Evolutionary conservation across 2,329 filamentous ascomycete species (phyloP), one percentile per base, ranked within the genome.

Genomic region (Plectosphaerella sp.): DNA sequence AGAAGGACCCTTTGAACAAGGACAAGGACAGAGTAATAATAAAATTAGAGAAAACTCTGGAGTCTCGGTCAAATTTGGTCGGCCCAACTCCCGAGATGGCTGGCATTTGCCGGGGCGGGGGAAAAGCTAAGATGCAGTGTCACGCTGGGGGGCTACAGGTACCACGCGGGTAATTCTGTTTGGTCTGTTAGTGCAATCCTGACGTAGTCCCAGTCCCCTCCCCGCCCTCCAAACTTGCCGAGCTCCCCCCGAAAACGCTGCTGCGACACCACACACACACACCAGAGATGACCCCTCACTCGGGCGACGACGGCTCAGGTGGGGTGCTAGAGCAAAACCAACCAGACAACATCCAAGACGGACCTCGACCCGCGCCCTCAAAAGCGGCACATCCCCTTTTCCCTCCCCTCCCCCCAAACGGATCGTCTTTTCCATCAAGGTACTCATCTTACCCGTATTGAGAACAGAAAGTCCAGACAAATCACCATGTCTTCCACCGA

Each of bases 401-500:
- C 5, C 37, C 37, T 8, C 5, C 10, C 37, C 15, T 5, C 37
- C 37, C 18, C n/a, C 15, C 9, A 20, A 9, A 41, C 37, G 14
- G 18, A 48, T 18, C 36, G 46, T 54, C 28, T 33, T 33, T 33
- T 12, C 54, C 55, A 57, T 57, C 55, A 56, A 52, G 55, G 54
- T 57, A 54, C 55, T 57, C 55, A 54, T 37, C 49, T 6, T 37
- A 24, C 35, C 10, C 20, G 24, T 20, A 35, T 28, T 22, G 5
- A 11, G 37, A 45, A 39, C 43, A 50, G 50, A 25, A 47, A 48
- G 48, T 36, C 37, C 47, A 50, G 16, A 51, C 33, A 12, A 42
- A 50, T 35, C 39, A 25, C 35, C 52, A 58, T 58, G 54, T 52
- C 54, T 56, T 51, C 56, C 54, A 58, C 56, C 46, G 56, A 45